Base-by-base conservation (phyloP, 768 basidiomycete genomes). In the Favolaschia claudopus region DNA sequence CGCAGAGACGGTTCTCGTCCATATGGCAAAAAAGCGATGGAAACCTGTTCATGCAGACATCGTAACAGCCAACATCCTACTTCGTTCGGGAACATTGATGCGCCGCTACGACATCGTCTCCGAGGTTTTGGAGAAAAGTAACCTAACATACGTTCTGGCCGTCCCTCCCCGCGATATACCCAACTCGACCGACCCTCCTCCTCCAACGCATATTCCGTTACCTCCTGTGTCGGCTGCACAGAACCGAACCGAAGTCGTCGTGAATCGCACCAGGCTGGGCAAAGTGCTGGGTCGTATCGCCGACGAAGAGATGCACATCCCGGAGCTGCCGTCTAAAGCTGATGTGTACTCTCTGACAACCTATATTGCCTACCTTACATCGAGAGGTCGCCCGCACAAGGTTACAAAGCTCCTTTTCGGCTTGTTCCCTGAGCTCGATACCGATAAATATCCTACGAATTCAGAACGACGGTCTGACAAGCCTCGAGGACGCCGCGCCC, bases 1-100 rank as follows among this genome's bases (percentile, higher is more conserved):
- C 24, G 88, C 84, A 0, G 70, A 78, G 14, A 61, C 69, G 13
- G 72, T 92, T 14, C 68, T 91, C 12, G 61, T 80, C 13, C 84
- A 90, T 63, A 87, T 91, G 85, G 75, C 74, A 19, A 62, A 73
- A 17, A 58, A 74, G 3, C 79, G 83, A 15, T 56, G 72, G 8
- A 75, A 77, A 5, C 70, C 74, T 12, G 64, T 88, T 15, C 58
- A 24, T 13, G 86, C 87, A 0, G 75, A 81, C 57, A 74, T 74
- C 9, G 68, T 72, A 19, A 89, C 89, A 0, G 82, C 80, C 69
- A 89, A 88, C 62, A 84, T 85, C 31, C 69, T 91, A 19, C 59
- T 89, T 8, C 79, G 85, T n/a, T 78, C 82, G 1, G 82, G 80
- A 4, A 81, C 85, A 2, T 70, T 87, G 24, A 44, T 88, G 64